phyloP scores from a whole-genome alignment of 192 early-diverging fungal genomes.

The Backusella sp. region DNA sequence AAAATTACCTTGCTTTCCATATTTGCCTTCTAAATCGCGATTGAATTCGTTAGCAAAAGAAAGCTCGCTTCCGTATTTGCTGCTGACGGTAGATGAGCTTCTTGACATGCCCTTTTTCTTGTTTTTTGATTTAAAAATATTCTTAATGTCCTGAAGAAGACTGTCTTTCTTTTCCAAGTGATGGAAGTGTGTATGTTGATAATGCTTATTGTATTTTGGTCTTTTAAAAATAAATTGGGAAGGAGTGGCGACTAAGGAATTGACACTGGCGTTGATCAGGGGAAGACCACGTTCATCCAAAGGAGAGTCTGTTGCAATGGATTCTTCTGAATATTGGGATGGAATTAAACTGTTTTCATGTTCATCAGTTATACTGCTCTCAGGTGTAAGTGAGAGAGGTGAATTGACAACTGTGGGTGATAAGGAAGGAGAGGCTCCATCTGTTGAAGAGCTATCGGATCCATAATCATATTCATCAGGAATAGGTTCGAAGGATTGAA shows the following conservation, averaged over 20 bases:
- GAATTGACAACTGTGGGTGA: constrained; percentile 22
- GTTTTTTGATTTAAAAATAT: constrained; percentile 40
- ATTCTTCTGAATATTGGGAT: not conserved
- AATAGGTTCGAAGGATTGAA: constrained; percentile 27
- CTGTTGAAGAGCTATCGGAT: constrained; percentile 1
- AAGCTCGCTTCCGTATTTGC: constrained; percentile 16
- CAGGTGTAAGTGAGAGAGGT: constrained; percentile 33
- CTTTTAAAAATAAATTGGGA: constrained; percentile 41
- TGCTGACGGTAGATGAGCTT: not conserved
- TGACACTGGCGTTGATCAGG: constrained; percentile 2
- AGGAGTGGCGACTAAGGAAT: constrained; percentile 21
- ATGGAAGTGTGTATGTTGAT: constrained; percentile 40
- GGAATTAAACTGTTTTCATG: not conserved
- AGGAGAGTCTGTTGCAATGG: not conserved
- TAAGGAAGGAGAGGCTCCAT: constrained; percentile 2
- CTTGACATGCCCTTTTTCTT: not conserved
- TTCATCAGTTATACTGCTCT: constrained; percentile 13
- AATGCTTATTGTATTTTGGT: constrained; percentile 38
- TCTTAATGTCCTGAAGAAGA: constrained; percentile 51
- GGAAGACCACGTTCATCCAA: not conserved
- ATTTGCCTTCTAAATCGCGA: constrained; percentile 33
- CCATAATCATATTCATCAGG: not conserved
- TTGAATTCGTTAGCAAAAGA: constrained; percentile 40
- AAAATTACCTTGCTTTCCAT: constrained; percentile 39
- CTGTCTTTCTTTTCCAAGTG: constrained; percentile 38